A percentile compares a stretch with the other conserved stretches of the same genome.
phyloP scores from a whole-genome alignment of 2,329 filamentous ascomycete species.

The Teratosphaeria epicoccoides region DNA sequence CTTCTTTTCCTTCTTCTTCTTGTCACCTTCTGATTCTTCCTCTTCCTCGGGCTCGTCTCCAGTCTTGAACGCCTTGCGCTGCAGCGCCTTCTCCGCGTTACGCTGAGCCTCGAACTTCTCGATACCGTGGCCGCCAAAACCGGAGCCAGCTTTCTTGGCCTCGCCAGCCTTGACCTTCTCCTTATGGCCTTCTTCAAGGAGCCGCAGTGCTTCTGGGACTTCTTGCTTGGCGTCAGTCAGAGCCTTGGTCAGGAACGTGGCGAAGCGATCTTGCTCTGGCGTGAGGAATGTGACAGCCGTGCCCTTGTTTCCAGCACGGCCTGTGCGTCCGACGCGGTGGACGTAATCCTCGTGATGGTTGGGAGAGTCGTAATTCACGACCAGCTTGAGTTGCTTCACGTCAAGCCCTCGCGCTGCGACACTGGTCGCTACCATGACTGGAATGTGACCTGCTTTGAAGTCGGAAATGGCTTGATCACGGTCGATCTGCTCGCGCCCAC shows the following conservation, averaged over 20 bases:
- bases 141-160: conserved; percentile 70
- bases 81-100: conserved; percentile 72
- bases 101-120: conserved; percentile 86
- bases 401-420: conserved; percentile 91
- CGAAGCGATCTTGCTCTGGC: conserved; percentile 81
- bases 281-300: conserved; percentile 92
- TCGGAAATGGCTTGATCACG: conserved; percentile 85
- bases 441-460: conserved; percentile 84
- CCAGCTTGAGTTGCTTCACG: conserved; percentile 89
- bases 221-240: conserved; percentile 82
- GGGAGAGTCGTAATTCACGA: conserved; percentile 89
- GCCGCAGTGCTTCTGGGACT: conserved; percentile 58
- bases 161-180: conserved; percentile 90
- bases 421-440: conserved; percentile 86
- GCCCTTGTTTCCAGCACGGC: conserved; percentile 85
- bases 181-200: conserved; percentile 56
- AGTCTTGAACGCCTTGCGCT: conserved; percentile 81
- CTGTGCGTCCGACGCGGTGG: conserved; percentile 85
- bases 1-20: conserved; percentile 38
- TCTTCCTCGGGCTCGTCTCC: conserved; percentile 75
- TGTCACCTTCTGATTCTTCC: conserved; percentile 50
- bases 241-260: conserved; percentile 79
- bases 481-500: conserved; percentile 87
- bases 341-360: conserved; percentile 87
- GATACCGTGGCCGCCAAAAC: conserved; percentile 90